Percentiles rank a stretch among this genome's conserved stretches.
phyloP scores from a whole-genome alignment of 768 basidiomycete genomes.

The Crepidotus variabilis region DNA sequence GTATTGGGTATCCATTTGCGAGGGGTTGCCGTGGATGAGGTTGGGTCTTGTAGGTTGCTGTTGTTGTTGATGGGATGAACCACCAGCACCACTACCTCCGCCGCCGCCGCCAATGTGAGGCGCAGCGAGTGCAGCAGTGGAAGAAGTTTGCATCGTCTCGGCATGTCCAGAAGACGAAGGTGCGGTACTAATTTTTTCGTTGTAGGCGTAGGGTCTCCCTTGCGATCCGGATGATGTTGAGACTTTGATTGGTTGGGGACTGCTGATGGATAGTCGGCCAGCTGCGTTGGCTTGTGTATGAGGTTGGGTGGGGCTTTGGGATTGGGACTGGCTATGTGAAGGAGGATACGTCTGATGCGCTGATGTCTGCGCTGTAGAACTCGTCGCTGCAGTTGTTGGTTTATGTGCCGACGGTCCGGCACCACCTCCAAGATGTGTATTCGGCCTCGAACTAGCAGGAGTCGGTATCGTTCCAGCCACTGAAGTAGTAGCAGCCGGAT shows the following conservation, averaged over 20 bases:
- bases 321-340: not conserved
- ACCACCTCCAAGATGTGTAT: not conserved
- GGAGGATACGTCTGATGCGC: not conserved
- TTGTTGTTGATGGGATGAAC: not conserved
- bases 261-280: not conserved
- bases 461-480: not conserved
- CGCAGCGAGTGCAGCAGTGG: not conserved
- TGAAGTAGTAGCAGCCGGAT: not conserved
- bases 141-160: not conserved
- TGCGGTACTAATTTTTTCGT: not conserved
- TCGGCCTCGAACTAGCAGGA: not conserved
- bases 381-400: not conserved
- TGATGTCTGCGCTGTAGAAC: no score
- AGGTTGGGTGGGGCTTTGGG: not conserved
- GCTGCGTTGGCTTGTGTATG: not conserved
- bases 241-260: not conserved
- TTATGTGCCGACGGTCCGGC: not conserved
- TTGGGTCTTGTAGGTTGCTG: constrained; percentile 9
- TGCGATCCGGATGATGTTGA: not conserved
- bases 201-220: not conserved
- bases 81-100: not conserved
- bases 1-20: constrained; percentile 46
- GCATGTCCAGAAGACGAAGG: not conserved
- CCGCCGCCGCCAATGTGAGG: not conserved
- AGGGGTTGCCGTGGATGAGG: constrained; percentile 14